These are phyloP conservation scores for Boletus bicolor DNA, from an alignment of 768 basidiomycete genomes.

Conservation along the genomic window DNA sequence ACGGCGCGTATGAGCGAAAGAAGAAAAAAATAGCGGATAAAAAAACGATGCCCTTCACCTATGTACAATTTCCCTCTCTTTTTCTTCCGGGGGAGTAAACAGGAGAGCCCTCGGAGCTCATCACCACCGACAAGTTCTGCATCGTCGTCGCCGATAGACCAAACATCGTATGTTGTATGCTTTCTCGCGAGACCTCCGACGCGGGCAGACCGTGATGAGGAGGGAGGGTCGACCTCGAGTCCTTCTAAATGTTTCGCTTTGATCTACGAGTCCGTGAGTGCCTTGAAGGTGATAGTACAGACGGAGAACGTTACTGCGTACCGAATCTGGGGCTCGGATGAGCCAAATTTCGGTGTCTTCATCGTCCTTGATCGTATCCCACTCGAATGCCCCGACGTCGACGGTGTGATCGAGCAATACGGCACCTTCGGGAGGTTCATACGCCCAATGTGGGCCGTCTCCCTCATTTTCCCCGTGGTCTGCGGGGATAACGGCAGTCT, in stretches of 20 bases:
- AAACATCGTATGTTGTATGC: slow-evolving; percentile 57
- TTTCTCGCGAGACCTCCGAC: slow-evolving; percentile 55
- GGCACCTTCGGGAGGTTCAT: slow-evolving; percentile 54
- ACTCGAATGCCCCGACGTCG: slow-evolving; percentile 57
- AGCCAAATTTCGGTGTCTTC: slow-evolving; percentile 66
- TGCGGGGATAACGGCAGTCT: slow-evolving; percentile 4
- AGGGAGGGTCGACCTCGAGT: slow-evolving; percentile 45
- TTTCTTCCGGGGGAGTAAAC: slow-evolving; percentile 60
- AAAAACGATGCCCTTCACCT: slow-evolving; percentile 36
- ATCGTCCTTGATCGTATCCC: slow-evolving; percentile 58
- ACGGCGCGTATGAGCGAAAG: slow-evolving; percentile 34
- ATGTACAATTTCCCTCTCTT: slow-evolving; percentile 58
- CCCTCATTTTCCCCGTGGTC: slow-evolving; percentile 50
- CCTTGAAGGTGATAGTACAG: neutral
- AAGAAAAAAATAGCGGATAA: slow-evolving; percentile 26
- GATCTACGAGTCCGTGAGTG: slow-evolving; percentile 39
- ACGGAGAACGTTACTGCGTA: slow-evolving; percentile 35
- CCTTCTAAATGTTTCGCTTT: slow-evolving; percentile 62
- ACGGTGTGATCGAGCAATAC: slow-evolving; percentile 43
- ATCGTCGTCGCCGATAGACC: slow-evolving; percentile 51
- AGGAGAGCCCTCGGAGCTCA: slow-evolving; percentile 58
- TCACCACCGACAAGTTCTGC: slow-evolving; percentile 47
- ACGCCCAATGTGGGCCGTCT: slow-evolving; percentile 54
- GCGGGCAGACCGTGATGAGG: slow-evolving; percentile 37
- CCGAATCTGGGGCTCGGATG: slow-evolving; percentile 64